A percentile compares a stretch with the other conserved stretches of the same genome.
Conservation (phyloP, 73 alveolate genomes). For the Halteria grandinella region DNA sequence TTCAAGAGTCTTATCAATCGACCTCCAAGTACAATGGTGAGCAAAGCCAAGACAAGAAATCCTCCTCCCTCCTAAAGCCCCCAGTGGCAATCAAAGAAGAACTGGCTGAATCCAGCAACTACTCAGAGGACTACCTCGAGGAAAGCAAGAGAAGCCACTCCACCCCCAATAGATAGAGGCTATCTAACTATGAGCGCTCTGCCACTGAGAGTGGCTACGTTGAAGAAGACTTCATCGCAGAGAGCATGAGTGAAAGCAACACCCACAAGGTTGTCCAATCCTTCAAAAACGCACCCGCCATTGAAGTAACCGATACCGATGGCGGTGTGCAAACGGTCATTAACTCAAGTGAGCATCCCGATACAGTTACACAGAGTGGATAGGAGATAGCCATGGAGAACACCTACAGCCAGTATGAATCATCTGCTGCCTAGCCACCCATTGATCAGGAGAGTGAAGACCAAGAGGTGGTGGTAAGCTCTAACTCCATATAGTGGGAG, state of each 20-base stretch:
- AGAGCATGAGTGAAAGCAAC: constrained; percentile 29
- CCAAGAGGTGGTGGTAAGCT: constrained; percentile 13
- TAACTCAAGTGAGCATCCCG: neutral
- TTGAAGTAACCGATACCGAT: constrained; percentile 13
- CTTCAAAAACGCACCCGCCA: constrained; percentile 6
- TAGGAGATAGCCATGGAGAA: constrained; percentile 10
- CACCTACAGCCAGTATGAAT: constrained; percentile 9
- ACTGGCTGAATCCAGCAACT: neutral
- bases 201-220: too few species aligned
- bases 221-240: too few species aligned
- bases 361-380: neutral
- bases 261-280: neutral
- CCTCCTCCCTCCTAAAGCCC: neutral
- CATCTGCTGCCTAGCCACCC: constrained; percentile 21
- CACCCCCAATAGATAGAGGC: too few species aligned
- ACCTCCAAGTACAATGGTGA: neutral
- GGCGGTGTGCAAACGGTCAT: neutral
- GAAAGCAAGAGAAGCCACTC: too few species aligned
- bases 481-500: constrained; percentile 23
- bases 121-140: too few species aligned
- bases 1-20: constrained; percentile 8
- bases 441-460: constrained; percentile 6
- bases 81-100: neutral
- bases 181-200: too few species aligned
- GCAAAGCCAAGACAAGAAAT: neutral